These are phyloP conservation scores for Rhodotorula sp. DNA, from an alignment of 1,284 basidiomycete species.

Conservation along the genomic window DNA sequence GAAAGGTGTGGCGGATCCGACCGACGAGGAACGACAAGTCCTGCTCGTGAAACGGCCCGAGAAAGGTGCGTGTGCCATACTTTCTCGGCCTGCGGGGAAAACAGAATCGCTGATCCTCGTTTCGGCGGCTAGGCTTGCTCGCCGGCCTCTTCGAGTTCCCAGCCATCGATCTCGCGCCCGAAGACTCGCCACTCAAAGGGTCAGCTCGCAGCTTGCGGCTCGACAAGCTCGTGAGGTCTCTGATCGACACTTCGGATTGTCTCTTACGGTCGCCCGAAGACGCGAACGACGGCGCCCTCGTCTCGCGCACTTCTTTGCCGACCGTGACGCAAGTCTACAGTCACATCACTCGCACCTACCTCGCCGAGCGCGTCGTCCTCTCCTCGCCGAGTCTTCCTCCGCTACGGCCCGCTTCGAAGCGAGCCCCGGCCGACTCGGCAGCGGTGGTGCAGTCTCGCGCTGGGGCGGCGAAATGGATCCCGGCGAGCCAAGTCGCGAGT, in stretches of 20 bases:
- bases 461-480: slow-evolving; percentile 56
- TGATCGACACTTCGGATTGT: slow-evolving; percentile 13
- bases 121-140: slow-evolving; percentile 65
- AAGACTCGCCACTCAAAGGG: slow-evolving; percentile 11
- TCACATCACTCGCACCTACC: slow-evolving; percentile 87
- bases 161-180: slow-evolving; percentile 52
- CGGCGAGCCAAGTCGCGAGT: slow-evolving; percentile 58
- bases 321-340: slow-evolving; percentile 77
- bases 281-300: slow-evolving; percentile 47
- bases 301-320: slow-evolving; percentile 34
- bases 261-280: not conserved
- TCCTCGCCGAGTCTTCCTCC: slow-evolving; percentile 6
- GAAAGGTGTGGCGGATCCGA: slow-evolving; percentile 43
- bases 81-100: too few relatives aligned
- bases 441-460: slow-evolving; percentile 27
- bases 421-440: slow-evolving; percentile 4
- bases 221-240: slow-evolving; percentile 16
- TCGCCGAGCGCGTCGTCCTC: slow-evolving; percentile 58
- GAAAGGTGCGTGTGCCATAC: slow-evolving; percentile 62
- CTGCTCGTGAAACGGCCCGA: slow-evolving; percentile 77
- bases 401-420: not conserved
- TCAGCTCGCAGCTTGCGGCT: slow-evolving; percentile 11
- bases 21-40: slow-evolving; percentile 58
- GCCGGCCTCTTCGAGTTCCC: slow-evolving; percentile 85
- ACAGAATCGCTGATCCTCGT: not conserved